Percentiles rank a stretch among this genome's conserved stretches.
These are phyloP conservation scores for Globisporangium yorkense DNA, from an alignment of 352 stramenopile genomes.

Conservation along the genomic window DNA sequence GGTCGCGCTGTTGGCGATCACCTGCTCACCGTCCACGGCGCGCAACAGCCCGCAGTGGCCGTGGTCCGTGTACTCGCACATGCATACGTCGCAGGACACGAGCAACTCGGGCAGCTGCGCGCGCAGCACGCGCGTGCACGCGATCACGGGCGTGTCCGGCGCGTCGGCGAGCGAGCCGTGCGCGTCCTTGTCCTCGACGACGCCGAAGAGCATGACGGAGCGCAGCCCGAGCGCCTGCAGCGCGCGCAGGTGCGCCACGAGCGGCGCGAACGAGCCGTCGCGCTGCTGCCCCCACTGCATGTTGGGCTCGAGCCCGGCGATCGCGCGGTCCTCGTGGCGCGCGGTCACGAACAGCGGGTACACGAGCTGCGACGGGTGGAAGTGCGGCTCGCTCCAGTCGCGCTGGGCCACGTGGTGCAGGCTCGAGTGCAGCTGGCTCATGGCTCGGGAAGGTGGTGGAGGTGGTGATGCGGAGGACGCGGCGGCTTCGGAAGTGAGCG, in stretches of 20 bases:
- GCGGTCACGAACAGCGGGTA: constrained; percentile 88
- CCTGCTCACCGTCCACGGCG: constrained; percentile 89
- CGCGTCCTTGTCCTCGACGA: constrained; percentile 81
- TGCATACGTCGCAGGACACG: constrained; percentile 84
- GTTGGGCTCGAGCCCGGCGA: constrained; percentile 79
- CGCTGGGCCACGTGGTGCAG: constrained; percentile 78
- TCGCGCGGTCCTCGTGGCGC: constrained; percentile 59
- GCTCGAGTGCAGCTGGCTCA: constrained; percentile 59
- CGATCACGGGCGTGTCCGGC: constrained; percentile 74
- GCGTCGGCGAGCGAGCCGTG: constrained; percentile 68
- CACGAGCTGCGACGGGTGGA: constrained; percentile 86
- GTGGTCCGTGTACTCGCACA: constrained; percentile 90
- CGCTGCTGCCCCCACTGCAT: constrained; percentile 73
- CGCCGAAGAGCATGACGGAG: constrained; percentile 87
- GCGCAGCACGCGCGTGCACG: constrained; percentile 58
- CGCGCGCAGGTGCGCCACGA: constrained; percentile 64
- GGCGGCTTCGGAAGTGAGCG: no score
- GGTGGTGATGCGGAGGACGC: neutral
- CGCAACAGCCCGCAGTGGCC: constrained; percentile 82
- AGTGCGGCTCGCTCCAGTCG: constrained; percentile 81
- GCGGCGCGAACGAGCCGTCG: constrained; percentile 62
- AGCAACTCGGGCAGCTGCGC: constrained; percentile 66
- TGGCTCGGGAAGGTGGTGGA: neutral
- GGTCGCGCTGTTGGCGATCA: constrained; percentile 96
- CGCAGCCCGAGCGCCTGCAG: constrained; percentile 70